Conservation (phyloP, 768 basidiomycete species). For the Russula sp. region DNA sequence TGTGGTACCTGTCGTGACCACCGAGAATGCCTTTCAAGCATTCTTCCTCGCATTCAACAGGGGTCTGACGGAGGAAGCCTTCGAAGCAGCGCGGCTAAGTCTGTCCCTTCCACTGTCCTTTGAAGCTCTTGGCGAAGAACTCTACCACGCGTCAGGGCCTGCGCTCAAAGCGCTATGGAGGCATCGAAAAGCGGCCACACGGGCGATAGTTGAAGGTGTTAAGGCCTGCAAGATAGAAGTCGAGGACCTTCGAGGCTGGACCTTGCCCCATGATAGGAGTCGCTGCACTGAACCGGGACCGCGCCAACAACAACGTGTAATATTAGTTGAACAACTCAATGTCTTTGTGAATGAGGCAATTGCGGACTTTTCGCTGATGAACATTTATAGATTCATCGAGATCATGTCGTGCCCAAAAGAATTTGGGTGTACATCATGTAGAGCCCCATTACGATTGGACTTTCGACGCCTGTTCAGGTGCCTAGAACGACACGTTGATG, state of each 20-base stretch:
- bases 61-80: conserved; percentile 8
- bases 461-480: conserved; percentile 1
- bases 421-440: neutral
- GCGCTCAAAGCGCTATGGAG: conserved; percentile 13
- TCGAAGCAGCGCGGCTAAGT: conserved; percentile 9
- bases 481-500: conserved; percentile 3
- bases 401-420: neutral
- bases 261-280: neutral
- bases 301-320: neutral
- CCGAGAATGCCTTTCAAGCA: neutral
- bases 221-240: neutral
- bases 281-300: neutral
- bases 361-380: neutral
- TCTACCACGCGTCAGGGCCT: conserved; percentile 10
- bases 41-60: conserved; percentile 9
- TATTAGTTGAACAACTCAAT: neutral
- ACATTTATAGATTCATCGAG: neutral
- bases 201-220: neutral
- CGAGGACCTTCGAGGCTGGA: conserved; percentile 4
- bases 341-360: neutral
- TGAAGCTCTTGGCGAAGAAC: neutral
- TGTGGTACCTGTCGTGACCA: conserved; percentile 1
- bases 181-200: neutral
- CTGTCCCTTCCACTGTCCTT: conserved; percentile 3
- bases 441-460: neutral